Evolutionary conservation across 768 basidiomycete species (phyloP), one percentile per base, ranked within the genome.

Genomic region (Daedalea quercina): DNA sequence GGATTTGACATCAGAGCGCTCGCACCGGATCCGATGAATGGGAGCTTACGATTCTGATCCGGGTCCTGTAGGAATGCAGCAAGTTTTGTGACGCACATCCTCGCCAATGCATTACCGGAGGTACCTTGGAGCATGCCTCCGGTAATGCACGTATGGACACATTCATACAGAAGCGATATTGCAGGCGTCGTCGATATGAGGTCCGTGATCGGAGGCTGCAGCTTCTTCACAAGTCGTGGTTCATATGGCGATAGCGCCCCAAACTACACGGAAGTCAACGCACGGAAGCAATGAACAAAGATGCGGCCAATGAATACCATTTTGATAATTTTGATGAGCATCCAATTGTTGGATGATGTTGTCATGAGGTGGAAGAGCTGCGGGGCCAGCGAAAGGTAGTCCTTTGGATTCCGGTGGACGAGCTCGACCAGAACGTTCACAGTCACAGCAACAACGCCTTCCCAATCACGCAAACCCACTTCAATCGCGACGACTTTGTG

Each of bases 261-360:
- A 71, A 99, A 97, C 95, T 98, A 62, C 6, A 25, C 15, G 50
- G 17, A 25, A 19, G 35, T 31, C 9, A 54, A 50, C 51, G 43
- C 52, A 52, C 20, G 47, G 54, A 44, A 3, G 43, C 41, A 44
- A n/a, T 35, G 47, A 24, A 48, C 24, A 34, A 19, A 35, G 24
- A 33, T 54, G 44, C 42, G 17, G 7, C 13, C 44, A 44, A 54
- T 45, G 13, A 78, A 62, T 68, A 94, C 95, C 67, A 98, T 69
- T 71, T 99, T 99, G 66, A 98, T 85, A 50, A 98, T 87, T 71
- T 99, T 99, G 69, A 99, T 99, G 54, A 99, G 78, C 91, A 98
- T 95, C 96, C 96, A 99, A 62, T 99, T 99, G 68, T 99, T 98
- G 9, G 90, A 87, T 11, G 93, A 93, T 1, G 86, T 92, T 0